Conservation (phyloP, 805 yeast genomes). For the Nakazawaea pomicola region DNA sequence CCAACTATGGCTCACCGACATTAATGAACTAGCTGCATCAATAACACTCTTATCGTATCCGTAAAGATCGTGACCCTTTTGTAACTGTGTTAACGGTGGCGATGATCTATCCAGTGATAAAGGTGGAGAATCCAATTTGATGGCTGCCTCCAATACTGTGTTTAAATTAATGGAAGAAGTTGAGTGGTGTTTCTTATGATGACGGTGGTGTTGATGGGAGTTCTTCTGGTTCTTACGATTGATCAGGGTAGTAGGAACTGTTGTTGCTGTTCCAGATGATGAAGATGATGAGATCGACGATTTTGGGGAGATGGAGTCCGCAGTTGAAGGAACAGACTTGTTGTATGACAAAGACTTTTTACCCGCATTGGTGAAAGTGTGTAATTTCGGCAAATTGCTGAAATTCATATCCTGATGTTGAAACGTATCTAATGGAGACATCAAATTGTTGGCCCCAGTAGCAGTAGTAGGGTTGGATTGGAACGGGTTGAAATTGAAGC, state of each 20-base stretch:
- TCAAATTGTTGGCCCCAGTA: background rate
- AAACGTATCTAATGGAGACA: conserved; percentile 8
- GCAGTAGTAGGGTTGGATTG: conserved; percentile 1
- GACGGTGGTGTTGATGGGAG: too few relatives aligned
- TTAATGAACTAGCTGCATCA: conserved; percentile 8
- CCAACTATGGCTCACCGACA: conserved; percentile 10
- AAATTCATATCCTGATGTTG: background rate
- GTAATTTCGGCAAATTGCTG: conserved; percentile 9
- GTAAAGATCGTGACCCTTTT: background rate
- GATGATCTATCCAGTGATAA: background rate
- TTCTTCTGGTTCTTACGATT: background rate
- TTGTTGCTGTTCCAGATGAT: too few relatives aligned
- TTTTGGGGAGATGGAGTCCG: conserved; percentile 8
- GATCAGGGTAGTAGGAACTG: background rate
- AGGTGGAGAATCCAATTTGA: background rate
- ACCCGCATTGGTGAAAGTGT: conserved; percentile 4
- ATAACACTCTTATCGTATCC: conserved; percentile 9
- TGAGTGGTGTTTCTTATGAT: conserved; percentile 11
- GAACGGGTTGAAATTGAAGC: background rate
- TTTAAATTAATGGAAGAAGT: conserved; percentile 8
- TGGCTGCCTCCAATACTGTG: conserved; percentile 6
- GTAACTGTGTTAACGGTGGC: background rate
- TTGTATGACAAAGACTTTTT: background rate
- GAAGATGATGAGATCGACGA: conserved; percentile 4
- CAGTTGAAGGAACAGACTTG: background rate